Percentiles rank a stretch among this genome's conserved stretches.
Evolutionary conservation across 1,139 yeast species (phyloP).

Genomic region (Pichia sp.): DNA sequence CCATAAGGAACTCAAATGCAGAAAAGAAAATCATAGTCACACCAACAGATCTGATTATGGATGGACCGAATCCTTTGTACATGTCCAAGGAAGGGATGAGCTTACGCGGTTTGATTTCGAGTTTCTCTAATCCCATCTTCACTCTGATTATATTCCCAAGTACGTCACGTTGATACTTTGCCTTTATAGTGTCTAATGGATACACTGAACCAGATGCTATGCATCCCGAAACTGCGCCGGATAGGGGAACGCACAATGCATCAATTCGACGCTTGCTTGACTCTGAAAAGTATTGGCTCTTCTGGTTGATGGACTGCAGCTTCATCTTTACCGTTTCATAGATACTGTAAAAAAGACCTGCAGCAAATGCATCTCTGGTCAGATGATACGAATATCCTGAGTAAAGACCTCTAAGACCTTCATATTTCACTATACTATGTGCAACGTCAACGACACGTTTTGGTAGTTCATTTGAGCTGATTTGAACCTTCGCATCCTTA

Average conservation of each 20-base stretch:
- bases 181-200: slow-evolving; percentile 76
- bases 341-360: slow-evolving; percentile 67
- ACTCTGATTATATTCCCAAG: slow-evolving; percentile 57
- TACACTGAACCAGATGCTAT: slow-evolving; percentile 67
- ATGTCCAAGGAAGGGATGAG: slow-evolving; percentile 37
- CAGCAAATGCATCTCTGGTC: slow-evolving; percentile 59
- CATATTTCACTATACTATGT: slow-evolving; percentile 42
- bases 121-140: slow-evolving; percentile 36
- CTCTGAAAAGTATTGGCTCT: slow-evolving; percentile 5
- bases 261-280: slow-evolving; percentile 8
- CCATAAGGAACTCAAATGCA: slow-evolving; percentile 60
- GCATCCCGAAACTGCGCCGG: slow-evolving; percentile 80
- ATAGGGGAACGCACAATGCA: slow-evolving; percentile 34
- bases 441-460: slow-evolving; percentile 42
- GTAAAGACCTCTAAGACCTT: slow-evolving; percentile 60
- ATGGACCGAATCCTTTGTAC: slow-evolving; percentile 74
- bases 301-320: slow-evolving; percentile 31
- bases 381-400: slow-evolving; percentile 68
- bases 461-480: slow-evolving; percentile 27
- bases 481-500: slow-evolving; percentile 17
- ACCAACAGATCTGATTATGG: slow-evolving; percentile 60
- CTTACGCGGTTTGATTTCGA: slow-evolving; percentile 30
- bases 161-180: slow-evolving; percentile 66
- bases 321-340: slow-evolving; percentile 59
- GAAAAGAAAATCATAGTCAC: slow-evolving; percentile 75